Percentiles rank a stretch among this genome's conserved stretches.
These are phyloP conservation scores for Canna indica DNA, from an alignment of 176 grass and related monocot species.

Conservation along the genomic window DNA sequence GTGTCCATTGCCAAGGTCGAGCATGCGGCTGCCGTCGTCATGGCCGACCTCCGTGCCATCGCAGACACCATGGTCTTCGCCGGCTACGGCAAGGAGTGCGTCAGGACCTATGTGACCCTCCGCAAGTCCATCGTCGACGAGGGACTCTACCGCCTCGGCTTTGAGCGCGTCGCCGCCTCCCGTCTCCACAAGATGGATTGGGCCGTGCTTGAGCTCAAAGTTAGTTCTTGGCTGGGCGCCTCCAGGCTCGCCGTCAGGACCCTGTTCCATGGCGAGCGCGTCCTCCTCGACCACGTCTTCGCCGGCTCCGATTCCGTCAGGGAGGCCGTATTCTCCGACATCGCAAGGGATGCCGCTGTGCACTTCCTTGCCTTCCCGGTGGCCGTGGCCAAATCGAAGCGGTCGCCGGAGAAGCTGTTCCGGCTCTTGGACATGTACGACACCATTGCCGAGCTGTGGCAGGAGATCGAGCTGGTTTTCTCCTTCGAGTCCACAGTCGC, in stretches of 20 bases:
- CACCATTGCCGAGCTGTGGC: constrained; percentile 23
- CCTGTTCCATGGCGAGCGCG: constrained; percentile 30
- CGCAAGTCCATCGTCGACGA: constrained; percentile 31
- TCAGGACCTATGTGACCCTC: constrained; percentile 34
- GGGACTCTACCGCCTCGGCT: constrained; percentile 38
- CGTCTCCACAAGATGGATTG: constrained; percentile 34
- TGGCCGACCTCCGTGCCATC: constrained; percentile 7
- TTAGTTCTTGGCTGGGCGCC: constrained; percentile 39
- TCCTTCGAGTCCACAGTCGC: constrained; percentile 18
- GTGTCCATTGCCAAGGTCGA: constrained; percentile 2
- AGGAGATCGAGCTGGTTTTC: constrained; percentile 31
- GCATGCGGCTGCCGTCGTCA: not conserved
- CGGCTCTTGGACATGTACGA: constrained; percentile 58
- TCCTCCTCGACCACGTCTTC: constrained; percentile 50
- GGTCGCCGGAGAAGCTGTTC: constrained; percentile 48
- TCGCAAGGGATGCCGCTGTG: constrained; percentile 28
- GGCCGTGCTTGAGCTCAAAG: constrained; percentile 29
- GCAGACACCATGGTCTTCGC: constrained; percentile 44
- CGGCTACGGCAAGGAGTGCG: constrained; percentile 69
- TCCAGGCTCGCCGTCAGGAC: constrained; percentile 26
- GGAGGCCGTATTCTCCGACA: constrained; percentile 32
- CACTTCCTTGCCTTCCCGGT: constrained; percentile 32
- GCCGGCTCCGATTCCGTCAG: not conserved
- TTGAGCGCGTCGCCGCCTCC: constrained; percentile 1
- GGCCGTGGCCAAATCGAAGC: constrained; percentile 25